These are phyloP conservation scores for Scytalidium sp. DNA, from an alignment of 2,329 filamentous ascomycete genomes.

Conservation along the genomic window DNA sequence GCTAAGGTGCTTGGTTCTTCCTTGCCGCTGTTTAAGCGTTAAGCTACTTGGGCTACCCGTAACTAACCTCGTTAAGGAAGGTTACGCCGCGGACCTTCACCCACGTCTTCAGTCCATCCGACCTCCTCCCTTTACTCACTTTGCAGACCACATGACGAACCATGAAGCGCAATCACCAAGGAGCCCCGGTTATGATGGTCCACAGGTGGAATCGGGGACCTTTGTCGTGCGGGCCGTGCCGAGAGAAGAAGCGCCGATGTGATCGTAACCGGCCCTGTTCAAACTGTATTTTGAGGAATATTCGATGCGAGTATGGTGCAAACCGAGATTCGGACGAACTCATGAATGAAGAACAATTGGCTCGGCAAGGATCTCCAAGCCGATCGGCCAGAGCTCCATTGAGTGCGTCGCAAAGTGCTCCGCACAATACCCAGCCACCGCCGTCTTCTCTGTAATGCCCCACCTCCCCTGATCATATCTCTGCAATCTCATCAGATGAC, in stretches of 20 bases:
- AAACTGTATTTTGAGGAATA: conserved; percentile 7
- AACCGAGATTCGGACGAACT: background rate
- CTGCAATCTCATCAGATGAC: background rate
- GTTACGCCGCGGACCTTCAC: background rate
- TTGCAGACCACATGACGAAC: background rate
- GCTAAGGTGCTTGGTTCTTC: too few species aligned
- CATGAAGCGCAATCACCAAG: conserved; percentile 5
- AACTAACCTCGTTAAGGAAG: background rate
- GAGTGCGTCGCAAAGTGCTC: background rate
- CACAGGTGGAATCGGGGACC: conserved; percentile 4
- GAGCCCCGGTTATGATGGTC: conserved; percentile 4
- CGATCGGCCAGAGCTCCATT: background rate
- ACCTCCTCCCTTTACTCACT: background rate
- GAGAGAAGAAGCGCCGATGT: conserved; percentile 7
- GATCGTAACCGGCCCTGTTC: conserved; percentile 7
- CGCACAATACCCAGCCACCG: background rate
- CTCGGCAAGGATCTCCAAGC: background rate
- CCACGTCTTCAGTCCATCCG: background rate
- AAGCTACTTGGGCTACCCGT: too few species aligned
- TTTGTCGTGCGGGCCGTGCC: conserved; percentile 4
- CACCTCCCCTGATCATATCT: background rate
- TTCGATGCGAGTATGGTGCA: conserved; percentile 5
- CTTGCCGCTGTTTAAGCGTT: too few species aligned
- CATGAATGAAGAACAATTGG: background rate
- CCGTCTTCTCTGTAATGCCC: background rate